phyloP scores from a whole-genome alignment of 371 early-diverging fungal species.

The Zopfochytrium polystomum region DNA sequence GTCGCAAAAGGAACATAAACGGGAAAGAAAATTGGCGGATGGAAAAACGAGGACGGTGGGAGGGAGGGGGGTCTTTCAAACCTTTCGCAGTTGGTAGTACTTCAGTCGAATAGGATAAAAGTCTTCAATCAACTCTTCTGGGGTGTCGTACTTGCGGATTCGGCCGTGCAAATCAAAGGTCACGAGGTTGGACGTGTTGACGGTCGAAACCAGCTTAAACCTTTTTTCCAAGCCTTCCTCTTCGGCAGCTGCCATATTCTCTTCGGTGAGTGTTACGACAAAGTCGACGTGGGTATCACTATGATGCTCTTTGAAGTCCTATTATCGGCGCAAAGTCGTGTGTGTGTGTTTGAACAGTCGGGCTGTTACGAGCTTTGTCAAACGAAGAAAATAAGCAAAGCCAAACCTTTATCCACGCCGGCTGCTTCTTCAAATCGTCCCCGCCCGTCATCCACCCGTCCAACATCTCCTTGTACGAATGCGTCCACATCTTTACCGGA shows the following conservation, averaged over 20 bases:
- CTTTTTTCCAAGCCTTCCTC: slow-evolving; percentile 75
- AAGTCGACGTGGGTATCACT: slow-evolving; percentile 83
- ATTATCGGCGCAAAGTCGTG: no score
- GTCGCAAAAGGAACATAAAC: no score
- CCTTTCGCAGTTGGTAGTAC: slow-evolving; percentile 92
- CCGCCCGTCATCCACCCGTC: slow-evolving; percentile 65
- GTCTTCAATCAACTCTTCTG: slow-evolving; percentile 87
- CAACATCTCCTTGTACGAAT: slow-evolving; percentile 87
- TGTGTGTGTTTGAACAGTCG: no score
- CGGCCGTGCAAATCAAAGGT: slow-evolving; percentile 93
- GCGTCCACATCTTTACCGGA: slow-evolving; percentile 95
- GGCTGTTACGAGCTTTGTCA: no score
- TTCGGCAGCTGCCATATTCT: slow-evolving; percentile 68
- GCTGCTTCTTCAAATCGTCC: slow-evolving; percentile 55
- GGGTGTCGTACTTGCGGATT: slow-evolving; percentile 78
- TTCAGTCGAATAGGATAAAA: slow-evolving; percentile 88
- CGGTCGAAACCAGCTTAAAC: slow-evolving; percentile 75
- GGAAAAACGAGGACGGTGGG: no score
- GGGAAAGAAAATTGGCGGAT: no score
- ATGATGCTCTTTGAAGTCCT: slow-evolving; percentile 78
- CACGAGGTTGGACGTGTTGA: slow-evolving; percentile 91
- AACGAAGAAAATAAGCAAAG: slow-evolving; percentile 92
- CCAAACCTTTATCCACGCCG: slow-evolving; percentile 66
- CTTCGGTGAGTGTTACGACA: slow-evolving; percentile 68
- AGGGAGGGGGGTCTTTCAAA: no score